Percentiles rank a stretch among this genome's conserved stretches.
These are phyloP conservation scores for Alternaria alternata DNA, from an alignment of 2,329 filamentous ascomycete species.

Conservation along the genomic window DNA sequence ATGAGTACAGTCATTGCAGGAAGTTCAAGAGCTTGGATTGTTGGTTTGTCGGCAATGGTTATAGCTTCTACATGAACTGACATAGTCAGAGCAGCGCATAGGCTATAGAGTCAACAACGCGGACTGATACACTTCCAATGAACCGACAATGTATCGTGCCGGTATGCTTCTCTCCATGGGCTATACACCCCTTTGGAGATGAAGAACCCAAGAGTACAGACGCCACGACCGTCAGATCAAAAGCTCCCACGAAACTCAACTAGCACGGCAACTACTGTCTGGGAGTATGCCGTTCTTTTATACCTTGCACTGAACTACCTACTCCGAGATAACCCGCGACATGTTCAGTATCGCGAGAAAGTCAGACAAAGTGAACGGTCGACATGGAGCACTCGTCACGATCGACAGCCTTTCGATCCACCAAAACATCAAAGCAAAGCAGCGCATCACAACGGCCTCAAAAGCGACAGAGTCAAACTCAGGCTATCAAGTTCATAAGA, in stretches of 20 bases:
- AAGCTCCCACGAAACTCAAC: slow-evolving; percentile 10
- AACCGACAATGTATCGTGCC: slow-evolving; percentile 1
- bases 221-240: neutral
- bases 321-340: slow-evolving; percentile 15
- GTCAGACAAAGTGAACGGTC: neutral
- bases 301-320: slow-evolving; percentile 20
- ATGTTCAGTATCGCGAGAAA: slow-evolving; percentile 12
- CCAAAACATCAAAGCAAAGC: neutral
- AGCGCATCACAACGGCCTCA: neutral
- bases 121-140: neutral
- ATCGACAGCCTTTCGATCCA: neutral
- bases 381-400: neutral
- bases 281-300: slow-evolving; percentile 12
- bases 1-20: neutral
- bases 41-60: neutral
- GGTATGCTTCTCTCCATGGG: neutral
- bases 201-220: neutral
- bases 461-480: neutral
- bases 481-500: neutral
- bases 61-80: slow-evolving; percentile 3
- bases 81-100: slow-evolving; percentile 5
- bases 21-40: slow-evolving; percentile 4
- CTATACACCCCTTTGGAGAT: neutral
- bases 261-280: slow-evolving; percentile 3
- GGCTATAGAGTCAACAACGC: slow-evolving; percentile 7